Conservation (phyloP, 2,329 filamentous ascomycete genomes). For the Cytospora piceicola region DNA sequence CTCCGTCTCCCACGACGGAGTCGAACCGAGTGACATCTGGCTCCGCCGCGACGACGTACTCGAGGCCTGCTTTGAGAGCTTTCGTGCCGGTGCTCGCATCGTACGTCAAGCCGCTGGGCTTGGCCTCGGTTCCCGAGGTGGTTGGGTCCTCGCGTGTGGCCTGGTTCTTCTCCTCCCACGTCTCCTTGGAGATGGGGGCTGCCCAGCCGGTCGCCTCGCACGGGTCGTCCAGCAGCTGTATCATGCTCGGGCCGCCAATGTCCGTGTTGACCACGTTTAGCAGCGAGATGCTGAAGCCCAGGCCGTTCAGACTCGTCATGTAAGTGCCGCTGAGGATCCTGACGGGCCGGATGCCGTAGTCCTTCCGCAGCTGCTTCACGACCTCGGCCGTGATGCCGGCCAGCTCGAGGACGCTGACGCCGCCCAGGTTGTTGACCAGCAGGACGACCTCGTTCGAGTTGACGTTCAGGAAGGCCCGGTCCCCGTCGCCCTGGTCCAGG, state of each 20-base stretch:
- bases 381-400: slow-evolving; percentile 74
- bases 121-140: slow-evolving; percentile 39
- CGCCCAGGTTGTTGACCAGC: slow-evolving; percentile 76
- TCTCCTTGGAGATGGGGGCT: slow-evolving; percentile 62
- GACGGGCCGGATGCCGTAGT: slow-evolving; percentile 64
- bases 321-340: slow-evolving; percentile 71
- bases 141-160: slow-evolving; percentile 49
- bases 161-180: slow-evolving; percentile 63
- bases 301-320: slow-evolving; percentile 78
- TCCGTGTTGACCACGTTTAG: slow-evolving; percentile 66
- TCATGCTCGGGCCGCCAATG: slow-evolving; percentile 63
- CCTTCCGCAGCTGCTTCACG: slow-evolving; percentile 60
- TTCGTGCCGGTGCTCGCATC: slow-evolving; percentile 55
- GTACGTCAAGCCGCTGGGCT: slow-evolving; percentile 55
- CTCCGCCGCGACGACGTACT: slow-evolving; percentile 67
- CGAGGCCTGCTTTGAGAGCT: slow-evolving; percentile 60
- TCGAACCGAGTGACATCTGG: slow-evolving; percentile 74
- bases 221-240: slow-evolving; percentile 71
- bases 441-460: slow-evolving; percentile 68
- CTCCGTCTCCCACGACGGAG: slow-evolving; percentile 86
- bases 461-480: slow-evolving; percentile 71
- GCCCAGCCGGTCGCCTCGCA: slow-evolving; percentile 73
- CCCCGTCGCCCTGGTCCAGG: slow-evolving; percentile 66
- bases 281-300: slow-evolving; percentile 75
- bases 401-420: slow-evolving; percentile 72